A percentile compares a stretch with the other conserved stretches of the same genome.
Conservation (phyloP, 495 filamentous ascomycete genomes). For the Extremus antarcticus region DNA sequence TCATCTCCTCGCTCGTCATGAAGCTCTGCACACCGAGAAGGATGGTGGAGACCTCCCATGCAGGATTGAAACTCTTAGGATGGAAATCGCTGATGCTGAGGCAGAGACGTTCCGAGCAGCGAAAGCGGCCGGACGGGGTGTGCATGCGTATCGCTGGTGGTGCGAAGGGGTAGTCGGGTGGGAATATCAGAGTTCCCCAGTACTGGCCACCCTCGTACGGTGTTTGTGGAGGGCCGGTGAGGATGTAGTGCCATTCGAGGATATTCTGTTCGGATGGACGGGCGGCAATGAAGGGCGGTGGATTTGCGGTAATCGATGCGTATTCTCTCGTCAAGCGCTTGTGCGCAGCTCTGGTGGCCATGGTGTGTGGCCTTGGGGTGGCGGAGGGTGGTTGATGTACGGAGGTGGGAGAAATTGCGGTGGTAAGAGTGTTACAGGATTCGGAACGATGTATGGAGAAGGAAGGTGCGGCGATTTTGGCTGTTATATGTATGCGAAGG, state of each 20-base stretch:
- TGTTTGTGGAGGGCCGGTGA: constrained; percentile 88
- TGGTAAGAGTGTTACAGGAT: neutral
- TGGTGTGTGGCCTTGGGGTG: neutral
- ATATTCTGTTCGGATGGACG: constrained; percentile 94
- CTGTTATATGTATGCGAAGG: too few relatives aligned
- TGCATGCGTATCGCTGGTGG: constrained; percentile 98
- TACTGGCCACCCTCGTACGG: constrained; percentile 94
- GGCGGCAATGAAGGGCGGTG: constrained; percentile 84
- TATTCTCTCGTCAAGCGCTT: constrained; percentile 77
- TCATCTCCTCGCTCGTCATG: constrained; percentile 99
- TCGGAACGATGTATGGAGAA: too few relatives aligned
- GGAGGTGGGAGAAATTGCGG: too few relatives aligned
- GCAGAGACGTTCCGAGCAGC: constrained; percentile 81
- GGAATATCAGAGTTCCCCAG: constrained; percentile 95
- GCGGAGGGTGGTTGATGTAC: neutral
- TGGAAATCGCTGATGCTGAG: constrained; percentile 96
- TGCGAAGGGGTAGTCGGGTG: constrained; percentile 91
- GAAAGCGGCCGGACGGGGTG: constrained; percentile 90
- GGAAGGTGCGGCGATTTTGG: too few relatives aligned
- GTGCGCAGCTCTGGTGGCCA: constrained; percentile 32
- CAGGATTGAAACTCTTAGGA: constrained; percentile 93
- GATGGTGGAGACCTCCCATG: constrained; percentile 97
- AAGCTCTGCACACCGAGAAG: constrained; percentile 88
- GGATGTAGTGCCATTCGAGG: constrained; percentile 95
- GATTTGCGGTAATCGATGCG: constrained; percentile 79